A percentile compares a stretch with the other conserved stretches of the same genome.
phyloP scores from a whole-genome alignment of 495 filamentous ascomycete species.

The Aspergillus hancockii region DNA sequence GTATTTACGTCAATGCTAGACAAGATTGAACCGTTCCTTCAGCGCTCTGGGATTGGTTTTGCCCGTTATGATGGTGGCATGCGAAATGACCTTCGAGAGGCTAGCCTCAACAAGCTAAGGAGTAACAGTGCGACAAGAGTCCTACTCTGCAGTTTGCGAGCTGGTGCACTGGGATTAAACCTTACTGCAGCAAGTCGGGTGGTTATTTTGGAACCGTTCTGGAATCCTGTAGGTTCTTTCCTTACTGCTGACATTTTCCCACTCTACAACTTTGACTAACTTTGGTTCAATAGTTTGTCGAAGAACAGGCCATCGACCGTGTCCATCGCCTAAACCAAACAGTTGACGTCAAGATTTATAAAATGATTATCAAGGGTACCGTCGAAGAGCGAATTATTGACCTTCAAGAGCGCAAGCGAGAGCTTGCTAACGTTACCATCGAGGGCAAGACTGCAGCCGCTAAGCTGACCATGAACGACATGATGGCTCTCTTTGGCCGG shows the following conservation, averaged over 20 bases:
- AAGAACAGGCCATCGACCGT: slow-evolving; percentile 98
- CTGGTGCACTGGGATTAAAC: slow-evolving; percentile 90
- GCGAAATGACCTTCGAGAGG: slow-evolving; percentile 91
- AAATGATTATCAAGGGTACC: slow-evolving; percentile 77
- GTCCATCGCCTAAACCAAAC: slow-evolving; percentile 97
- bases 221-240: slow-evolving; percentile 76
- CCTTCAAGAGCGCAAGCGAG: slow-evolving; percentile 88
- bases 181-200: slow-evolving; percentile 91
- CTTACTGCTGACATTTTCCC: background rate
- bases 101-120: slow-evolving; percentile 72
- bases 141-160: slow-evolving; percentile 88
- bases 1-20: slow-evolving; percentile 98
- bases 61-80: slow-evolving; percentile 95
- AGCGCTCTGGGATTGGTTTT: slow-evolving; percentile 67
- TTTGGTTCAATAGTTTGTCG: slow-evolving; percentile 65
- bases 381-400: slow-evolving; percentile 93
- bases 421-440: slow-evolving; percentile 80
- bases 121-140: slow-evolving; percentile 73
- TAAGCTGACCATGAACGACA: slow-evolving; percentile 92
- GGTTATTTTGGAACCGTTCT: slow-evolving; percentile 95
- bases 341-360: slow-evolving; percentile 90
- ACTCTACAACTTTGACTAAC: slow-evolving; percentile 24
- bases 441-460: slow-evolving; percentile 73
- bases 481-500: slow-evolving; percentile 82
- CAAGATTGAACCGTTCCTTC: slow-evolving; percentile 89